Percentiles rank a stretch among this genome's conserved stretches.
phyloP scores from a whole-genome alignment of 371 early-diverging fungal genomes.

The Circinella minor region DNA sequence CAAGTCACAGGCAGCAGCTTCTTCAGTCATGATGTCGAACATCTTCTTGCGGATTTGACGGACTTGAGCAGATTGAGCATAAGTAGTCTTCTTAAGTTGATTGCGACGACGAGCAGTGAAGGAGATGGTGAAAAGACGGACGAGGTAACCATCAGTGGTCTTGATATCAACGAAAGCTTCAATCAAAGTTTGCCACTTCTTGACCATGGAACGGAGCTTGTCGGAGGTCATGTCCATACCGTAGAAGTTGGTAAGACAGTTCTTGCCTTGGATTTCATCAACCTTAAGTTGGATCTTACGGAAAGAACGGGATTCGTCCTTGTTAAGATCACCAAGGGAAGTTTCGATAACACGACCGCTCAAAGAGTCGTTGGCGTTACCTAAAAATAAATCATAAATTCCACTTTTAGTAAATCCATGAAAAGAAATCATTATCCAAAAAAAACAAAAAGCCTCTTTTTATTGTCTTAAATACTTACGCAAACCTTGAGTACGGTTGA shows the following conservation, averaged over 20 bases:
- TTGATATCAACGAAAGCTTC: conserved; percentile 99
- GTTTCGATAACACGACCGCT: conserved; percentile 98
- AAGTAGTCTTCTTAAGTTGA: conserved; percentile 99
- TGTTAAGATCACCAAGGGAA: conserved; percentile 98
- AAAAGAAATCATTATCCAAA: not conserved
- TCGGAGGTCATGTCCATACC: conserved; percentile 99
- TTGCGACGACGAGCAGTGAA: conserved; percentile 97
- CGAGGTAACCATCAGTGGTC: conserved; percentile 99
- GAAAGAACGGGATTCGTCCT: conserved; percentile 94
- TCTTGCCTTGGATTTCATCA: conserved; percentile 98
- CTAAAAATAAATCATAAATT: conserved; percentile 28
- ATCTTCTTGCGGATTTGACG: conserved; percentile 99
- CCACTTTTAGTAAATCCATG: too few species aligned
- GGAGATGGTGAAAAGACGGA: conserved; percentile 98
- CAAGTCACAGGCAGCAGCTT: conserved; percentile 91
- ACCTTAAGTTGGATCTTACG: conserved; percentile 99
- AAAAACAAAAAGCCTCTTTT: not conserved
- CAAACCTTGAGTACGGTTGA: conserved; percentile 99
- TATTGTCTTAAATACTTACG: conserved; percentile 61
- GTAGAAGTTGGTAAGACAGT: conserved; percentile 99
- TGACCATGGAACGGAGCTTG: conserved; percentile 99
- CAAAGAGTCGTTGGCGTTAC: conserved; percentile 96
- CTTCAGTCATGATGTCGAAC: conserved; percentile 97
- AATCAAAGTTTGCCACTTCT: conserved; percentile 99
- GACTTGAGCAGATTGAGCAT: conserved; percentile 97